phyloP scores from a whole-genome alignment of 192 early-diverging fungal genomes.

The Podila minutissima region DNA sequence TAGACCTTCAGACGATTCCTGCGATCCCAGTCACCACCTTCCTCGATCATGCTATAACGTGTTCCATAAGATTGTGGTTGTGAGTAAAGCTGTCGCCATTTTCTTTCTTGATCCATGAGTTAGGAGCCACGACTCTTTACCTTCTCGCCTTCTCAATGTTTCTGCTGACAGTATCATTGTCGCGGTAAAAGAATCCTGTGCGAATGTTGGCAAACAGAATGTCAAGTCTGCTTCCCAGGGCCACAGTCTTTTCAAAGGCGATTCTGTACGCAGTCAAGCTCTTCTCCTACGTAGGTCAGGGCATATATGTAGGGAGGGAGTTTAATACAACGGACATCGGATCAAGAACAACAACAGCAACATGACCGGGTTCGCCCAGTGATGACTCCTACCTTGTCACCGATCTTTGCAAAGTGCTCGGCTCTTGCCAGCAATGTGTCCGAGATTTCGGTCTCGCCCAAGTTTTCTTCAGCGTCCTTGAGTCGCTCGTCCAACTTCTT shows the following conservation, averaged over 20 bases:
- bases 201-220: constrained; percentile 92
- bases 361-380: neutral
- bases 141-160: constrained; percentile 85
- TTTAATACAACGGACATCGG: neutral
- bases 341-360: no score
- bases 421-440: constrained; percentile 92
- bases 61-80: neutral
- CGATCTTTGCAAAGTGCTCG: constrained; percentile 91
- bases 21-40: constrained; percentile 99
- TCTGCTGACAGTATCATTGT: constrained; percentile 78
- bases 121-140: constrained; percentile 30
- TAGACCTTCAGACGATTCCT: constrained; percentile 98
- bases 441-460: constrained; percentile 93
- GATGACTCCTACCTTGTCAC: constrained; percentile 79
- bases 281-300: constrained; percentile 70
- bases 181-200: constrained; percentile 93
- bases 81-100: neutral
- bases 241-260: constrained; percentile 88
- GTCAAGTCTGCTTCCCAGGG: constrained; percentile 93
- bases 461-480: constrained; percentile 90
- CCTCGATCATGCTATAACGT: constrained; percentile 84
- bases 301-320: neutral
- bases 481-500: constrained; percentile 84
- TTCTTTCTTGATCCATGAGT: neutral
- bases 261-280: constrained; percentile 85